Conservation (phyloP, 345 rosid genomes). For the Hypericum androsaemum region DNA sequence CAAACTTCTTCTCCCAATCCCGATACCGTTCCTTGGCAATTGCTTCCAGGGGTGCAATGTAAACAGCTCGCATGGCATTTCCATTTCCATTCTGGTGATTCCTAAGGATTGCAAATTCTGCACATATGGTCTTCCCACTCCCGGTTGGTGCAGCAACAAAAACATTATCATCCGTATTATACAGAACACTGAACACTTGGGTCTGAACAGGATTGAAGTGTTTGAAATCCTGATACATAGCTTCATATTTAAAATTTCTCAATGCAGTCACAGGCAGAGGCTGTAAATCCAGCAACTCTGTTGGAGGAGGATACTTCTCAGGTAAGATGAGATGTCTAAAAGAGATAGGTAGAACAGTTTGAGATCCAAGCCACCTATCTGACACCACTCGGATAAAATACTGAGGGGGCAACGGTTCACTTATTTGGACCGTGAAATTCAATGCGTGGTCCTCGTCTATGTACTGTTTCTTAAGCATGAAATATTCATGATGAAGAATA, state of each 20-base stretch:
- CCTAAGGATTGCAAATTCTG: constrained; percentile 78
- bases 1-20: constrained; percentile 84
- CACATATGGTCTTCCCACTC: constrained; percentile 95
- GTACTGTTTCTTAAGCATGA: constrained; percentile 83
- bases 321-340: constrained; percentile 96
- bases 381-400: constrained; percentile 86
- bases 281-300: constrained; percentile 85
- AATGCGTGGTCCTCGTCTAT: constrained; percentile 74
- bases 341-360: constrained; percentile 80
- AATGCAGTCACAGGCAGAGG: constrained; percentile 90
- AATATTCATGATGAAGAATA: constrained; percentile 90
- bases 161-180: constrained; percentile 81
- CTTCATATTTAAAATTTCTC: constrained; percentile 82
- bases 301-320: constrained; percentile 96
- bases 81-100: constrained; percentile 85
- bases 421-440: constrained; percentile 85
- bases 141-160: constrained; percentile 97
- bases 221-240: constrained; percentile 71
- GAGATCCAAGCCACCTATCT: constrained; percentile 90
- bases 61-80: constrained; percentile 62
- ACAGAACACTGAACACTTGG: constrained; percentile 83
- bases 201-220: constrained; percentile 97
- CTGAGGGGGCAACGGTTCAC: constrained; percentile 90
- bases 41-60: constrained; percentile 86
- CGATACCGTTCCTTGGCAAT: constrained; percentile 72